Evolutionary conservation across 2,329 filamentous ascomycete species (phyloP), one percentile per base, ranked within the genome.

Genomic region (Biscogniauxia sp.): DNA sequence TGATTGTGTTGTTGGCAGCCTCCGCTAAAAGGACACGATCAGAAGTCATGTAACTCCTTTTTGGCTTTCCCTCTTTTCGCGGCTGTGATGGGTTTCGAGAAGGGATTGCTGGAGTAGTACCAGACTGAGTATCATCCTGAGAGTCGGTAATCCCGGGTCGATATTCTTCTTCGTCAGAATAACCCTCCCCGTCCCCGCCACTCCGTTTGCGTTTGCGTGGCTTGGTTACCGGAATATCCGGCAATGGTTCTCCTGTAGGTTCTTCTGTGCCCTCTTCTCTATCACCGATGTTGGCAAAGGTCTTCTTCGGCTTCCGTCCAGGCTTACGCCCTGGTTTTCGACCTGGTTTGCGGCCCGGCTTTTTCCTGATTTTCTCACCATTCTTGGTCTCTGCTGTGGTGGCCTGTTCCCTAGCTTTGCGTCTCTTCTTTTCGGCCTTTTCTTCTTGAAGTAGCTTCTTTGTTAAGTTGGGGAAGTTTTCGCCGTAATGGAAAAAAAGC

Each of bases 401-500:
- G 9, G 66, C 65, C 20, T 69, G 65, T 53, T 71, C 70, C 37
- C 70, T 70, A 17, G 69, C 68, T 51, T 72, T 73, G 51, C 69
- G 68, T 55, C 68, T 59, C 55, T 72, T 73, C 59, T 73, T 71
- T 54, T 72, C 67, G n/a, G 67, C 70, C 32, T 76, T 75, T 65
- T 77, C 77, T 66, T 78, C 76, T 64, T 81, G 77, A 26, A 81
- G 73, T 23, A 82, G 72, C 61, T 82, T 82, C 72, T 83, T 81
- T 37, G 79, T 86, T 60, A 88, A 72, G 61, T 88, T 87, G 13
- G 85, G 84, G 68, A 89, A 88, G 63, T 87, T 84, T 69, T 88
- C 83, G 51, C 89, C 89, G 68, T 96, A 95, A 70, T 94, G 85
- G 74, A 94, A 96, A 71, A 92, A 90, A 0, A 96, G 77, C 74